Evolutionary conservation across 179 eudicot species (phyloP).

Genomic region (Spinacia oleracea): DNA sequence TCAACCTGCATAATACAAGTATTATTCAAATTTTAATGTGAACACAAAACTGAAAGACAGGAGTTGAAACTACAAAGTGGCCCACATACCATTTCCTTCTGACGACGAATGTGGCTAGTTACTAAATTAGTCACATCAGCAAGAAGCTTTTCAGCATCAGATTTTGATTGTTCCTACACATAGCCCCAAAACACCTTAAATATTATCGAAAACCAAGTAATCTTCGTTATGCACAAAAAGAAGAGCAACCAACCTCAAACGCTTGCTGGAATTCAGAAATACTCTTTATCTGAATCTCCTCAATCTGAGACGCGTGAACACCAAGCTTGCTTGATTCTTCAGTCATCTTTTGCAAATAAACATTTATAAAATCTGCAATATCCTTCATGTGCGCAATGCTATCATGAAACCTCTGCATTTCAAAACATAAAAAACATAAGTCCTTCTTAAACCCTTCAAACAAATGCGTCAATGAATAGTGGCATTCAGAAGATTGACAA

Average conservation of each 20-base stretch:
- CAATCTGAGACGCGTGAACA: slow-evolving; percentile 59
- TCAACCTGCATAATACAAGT: slow-evolving; percentile 66
- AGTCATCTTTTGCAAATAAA: slow-evolving; percentile 54
- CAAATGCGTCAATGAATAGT: background rate
- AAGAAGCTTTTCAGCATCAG: slow-evolving; percentile 82
- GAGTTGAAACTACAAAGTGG: background rate
- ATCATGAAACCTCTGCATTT: slow-evolving; percentile 65
- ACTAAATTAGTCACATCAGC: slow-evolving; percentile 80
- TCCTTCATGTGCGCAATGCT: slow-evolving; percentile 56
- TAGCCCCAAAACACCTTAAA: slow-evolving; percentile 11
- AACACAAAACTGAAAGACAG: slow-evolving; percentile 6
- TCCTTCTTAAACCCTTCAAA: background rate
- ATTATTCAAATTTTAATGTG: background rate
- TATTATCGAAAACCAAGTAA: background rate
- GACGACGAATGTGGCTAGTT: slow-evolving; percentile 65
- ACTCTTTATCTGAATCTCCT: slow-evolving; percentile 60
- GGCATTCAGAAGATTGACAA: background rate
- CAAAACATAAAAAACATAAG: slow-evolving; percentile 3
- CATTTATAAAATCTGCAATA: slow-evolving; percentile 57
- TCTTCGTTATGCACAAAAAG: background rate
- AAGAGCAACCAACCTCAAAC: slow-evolving; percentile 54
- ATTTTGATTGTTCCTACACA: slow-evolving; percentile 76
- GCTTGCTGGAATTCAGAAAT: slow-evolving; percentile 76
- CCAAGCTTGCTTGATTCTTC: slow-evolving; percentile 66
- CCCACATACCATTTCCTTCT: slow-evolving; percentile 71